Conservation (phyloP, 2,329 filamentous ascomycete species). For the Colletotrichum incanum region DNA sequence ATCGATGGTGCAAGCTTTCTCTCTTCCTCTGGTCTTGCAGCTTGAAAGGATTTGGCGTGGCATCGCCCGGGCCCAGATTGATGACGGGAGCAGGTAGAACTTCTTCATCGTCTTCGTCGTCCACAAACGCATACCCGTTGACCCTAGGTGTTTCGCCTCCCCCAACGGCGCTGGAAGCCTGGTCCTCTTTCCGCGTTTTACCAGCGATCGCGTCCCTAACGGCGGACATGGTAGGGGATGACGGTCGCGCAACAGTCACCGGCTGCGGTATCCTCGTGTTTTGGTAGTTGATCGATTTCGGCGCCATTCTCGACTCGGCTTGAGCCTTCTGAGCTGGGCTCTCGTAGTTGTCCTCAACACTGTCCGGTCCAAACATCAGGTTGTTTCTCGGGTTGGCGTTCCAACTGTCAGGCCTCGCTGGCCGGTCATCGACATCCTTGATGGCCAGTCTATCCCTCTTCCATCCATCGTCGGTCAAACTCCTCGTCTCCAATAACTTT, state of each 20-base stretch:
- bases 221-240: slow-evolving; percentile 88
- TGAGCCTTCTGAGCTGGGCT: slow-evolving; percentile 81
- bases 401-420: slow-evolving; percentile 85
- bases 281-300: slow-evolving; percentile 83
- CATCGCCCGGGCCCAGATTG: slow-evolving; percentile 71
- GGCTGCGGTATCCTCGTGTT: slow-evolving; percentile 84
- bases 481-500: slow-evolving; percentile 62
- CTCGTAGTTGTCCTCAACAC: slow-evolving; percentile 70
- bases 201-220: slow-evolving; percentile 89
- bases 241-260: slow-evolving; percentile 64
- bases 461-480: slow-evolving; percentile 70
- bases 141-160: slow-evolving; percentile 89
- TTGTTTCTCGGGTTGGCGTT: slow-evolving; percentile 82
- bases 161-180: slow-evolving; percentile 69
- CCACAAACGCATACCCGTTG: slow-evolving; percentile 95
- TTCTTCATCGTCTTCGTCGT: slow-evolving; percentile 77
- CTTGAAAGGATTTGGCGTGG: slow-evolving; percentile 85
- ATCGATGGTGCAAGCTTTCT: slow-evolving; percentile 86
- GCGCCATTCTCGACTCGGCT: slow-evolving; percentile 79
- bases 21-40: slow-evolving; percentile 82
- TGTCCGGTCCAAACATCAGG: slow-evolving; percentile 87
- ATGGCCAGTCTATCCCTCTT: slow-evolving; percentile 74
- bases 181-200: slow-evolving; percentile 73
- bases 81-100: slow-evolving; percentile 58
- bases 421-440: slow-evolving; percentile 78